Percentiles rank a stretch among this genome's conserved stretches.
Conservation (phyloP, 192 early-diverging fungal genomes). For the Entomortierella beljakovae region DNA sequence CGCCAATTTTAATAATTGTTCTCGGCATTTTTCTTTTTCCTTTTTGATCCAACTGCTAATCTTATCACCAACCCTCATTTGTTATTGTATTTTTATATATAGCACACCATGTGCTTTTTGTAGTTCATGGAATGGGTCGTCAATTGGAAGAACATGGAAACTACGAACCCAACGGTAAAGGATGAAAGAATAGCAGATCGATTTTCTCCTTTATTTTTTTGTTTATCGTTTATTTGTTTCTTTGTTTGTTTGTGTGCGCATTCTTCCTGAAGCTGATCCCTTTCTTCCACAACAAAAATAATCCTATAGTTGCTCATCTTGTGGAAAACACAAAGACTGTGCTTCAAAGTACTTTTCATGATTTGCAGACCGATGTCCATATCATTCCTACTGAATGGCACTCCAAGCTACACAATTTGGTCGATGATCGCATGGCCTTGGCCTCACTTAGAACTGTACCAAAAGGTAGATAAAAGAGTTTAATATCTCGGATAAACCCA, state of each 20-base stretch:
- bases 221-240: no score
- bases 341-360: conserved; percentile 38
- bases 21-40: no score
- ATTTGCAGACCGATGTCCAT: conserved; percentile 44
- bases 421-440: conserved; percentile 57
- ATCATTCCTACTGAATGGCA: conserved; percentile 60
- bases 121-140: conserved; percentile 66
- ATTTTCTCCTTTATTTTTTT: neutral
- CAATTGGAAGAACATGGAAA: conserved; percentile 62
- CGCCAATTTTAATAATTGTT: neutral
- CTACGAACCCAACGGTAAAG: conserved; percentile 57
- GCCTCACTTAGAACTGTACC: conserved; percentile 57
- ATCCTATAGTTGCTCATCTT: conserved; percentile 29
- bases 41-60: neutral
- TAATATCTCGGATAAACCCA: no score
- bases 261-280: no score
- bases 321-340: conserved; percentile 48
- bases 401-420: conserved; percentile 50
- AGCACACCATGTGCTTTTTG: conserved; percentile 61
- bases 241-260: no score
- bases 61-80: neutral
- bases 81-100: neutral
- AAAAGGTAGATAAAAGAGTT: conserved; percentile 40
- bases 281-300: no score
- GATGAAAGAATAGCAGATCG: neutral